Base-by-base conservation (phyloP, 306 rosid species). In the Gillenia trifoliata region DNA sequence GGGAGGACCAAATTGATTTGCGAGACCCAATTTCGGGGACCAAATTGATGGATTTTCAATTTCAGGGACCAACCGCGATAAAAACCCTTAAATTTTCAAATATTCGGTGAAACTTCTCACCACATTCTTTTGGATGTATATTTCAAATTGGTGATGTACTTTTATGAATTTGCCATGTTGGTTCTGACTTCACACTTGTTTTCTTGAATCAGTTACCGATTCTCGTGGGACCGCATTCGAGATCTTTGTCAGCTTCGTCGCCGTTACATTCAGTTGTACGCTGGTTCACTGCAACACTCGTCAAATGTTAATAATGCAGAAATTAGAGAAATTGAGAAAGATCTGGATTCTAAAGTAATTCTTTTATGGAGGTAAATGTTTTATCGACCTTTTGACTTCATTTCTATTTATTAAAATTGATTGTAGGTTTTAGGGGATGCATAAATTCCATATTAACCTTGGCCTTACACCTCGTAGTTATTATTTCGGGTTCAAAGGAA, bases 171-270 rank as follows among this genome's bases (percentile, higher is more conserved):
- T 61, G 38, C 6, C 64, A 16, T 74, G 66, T 78, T 77, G 72
- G 68, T 67, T 26, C 78, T 82, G 79, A 82, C 87, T 79, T 66
- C 79, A 43, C 50, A 4, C 64, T 70, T 80, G 70, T 56, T 65
- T 75, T 70, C 67, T 40, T 78, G 68, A 72, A 80, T 78, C 91
- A 94, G 99, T 85, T 92, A 92, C 59, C 95, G 91, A 55, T 88
- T 92, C 82, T 94, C 97, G 3, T 94, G 99, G 99, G 99, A 92
- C 74, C 88, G 87, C 79, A 92, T 92, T 84, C 84, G 71, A 65
- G 79, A 75, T 83, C 95, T 94, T 73, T 94, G 99, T 88, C 97
- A 89, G 88, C 82, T 82, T 79, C 97, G 99, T 50, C 96, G 97
- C 52, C 96, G 61, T 67, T 94, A 94, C 64, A 79, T 94, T 83